Evolutionary conservation across 306 rosid genomes (phyloP), one percentile per base, ranked within the genome.

Genomic region (Vicia sativa): DNA sequence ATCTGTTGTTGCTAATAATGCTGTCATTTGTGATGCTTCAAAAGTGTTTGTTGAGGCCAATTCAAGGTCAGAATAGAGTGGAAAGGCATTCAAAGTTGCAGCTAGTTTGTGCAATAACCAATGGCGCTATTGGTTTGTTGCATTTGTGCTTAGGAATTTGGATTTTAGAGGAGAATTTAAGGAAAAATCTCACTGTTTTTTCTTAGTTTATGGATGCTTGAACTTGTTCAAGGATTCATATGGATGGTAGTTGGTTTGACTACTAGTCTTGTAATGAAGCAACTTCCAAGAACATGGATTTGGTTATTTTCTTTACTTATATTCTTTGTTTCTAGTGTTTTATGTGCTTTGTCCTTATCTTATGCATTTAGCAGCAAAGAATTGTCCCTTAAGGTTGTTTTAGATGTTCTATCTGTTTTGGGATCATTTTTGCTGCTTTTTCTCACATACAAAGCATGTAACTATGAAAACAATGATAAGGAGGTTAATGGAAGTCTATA

Each of bases 111-210:
- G 87, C 78, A 9, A 69, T 66, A 53, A 49, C 39, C 54, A 83
- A 81, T 77, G 78, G 72, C 2, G 68, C 70, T 71, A 72, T 87
- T 64, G 95, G 91, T 18, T 46, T 80, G 2, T 69, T 67, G 52
- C 81, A 80, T 78, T 68, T 83, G 77, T 74, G 77, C 65, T 62
- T 81, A 46, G 91, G 87, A 11, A 54, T 80, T 72, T 81, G 87
- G 83, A 21, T 38, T 69, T 62, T 89, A 43, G 92, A 74, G 67
- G 82, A 89, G 79, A 77, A 68, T 45, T 23, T 85, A 68, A 79
- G 73, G 70, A 74, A 38, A 78, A 53, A 35, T 11, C 53, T 74
- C 28, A 43, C 64, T 2, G 82, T 72, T 68, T 68, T 83, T 62
- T 89, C 71, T 87, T 63, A 18, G 77, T 65, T 61, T 34, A 79